These are phyloP conservation scores for Neurospora intermedia DNA, from an alignment of 495 filamentous ascomycete species.

Conservation along the genomic window DNA sequence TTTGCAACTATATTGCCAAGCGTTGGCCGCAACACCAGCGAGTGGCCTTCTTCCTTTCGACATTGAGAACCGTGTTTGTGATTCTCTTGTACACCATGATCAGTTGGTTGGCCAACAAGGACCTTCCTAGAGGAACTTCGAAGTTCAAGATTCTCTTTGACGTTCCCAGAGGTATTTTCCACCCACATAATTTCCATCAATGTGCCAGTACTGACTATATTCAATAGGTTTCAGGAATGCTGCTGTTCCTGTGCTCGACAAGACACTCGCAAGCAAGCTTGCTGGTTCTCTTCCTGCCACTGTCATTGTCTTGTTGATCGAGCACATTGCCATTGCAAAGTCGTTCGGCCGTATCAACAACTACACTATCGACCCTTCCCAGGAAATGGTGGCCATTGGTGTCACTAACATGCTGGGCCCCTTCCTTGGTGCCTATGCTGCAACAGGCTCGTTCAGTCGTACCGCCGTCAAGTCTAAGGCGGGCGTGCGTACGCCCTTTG, in stretches of 20 bases:
- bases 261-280: constrained; percentile 19
- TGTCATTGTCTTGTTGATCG: constrained; percentile 89
- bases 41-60: constrained; percentile 79
- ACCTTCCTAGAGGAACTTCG: constrained; percentile 34
- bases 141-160: constrained; percentile 57
- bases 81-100: constrained; percentile 91
- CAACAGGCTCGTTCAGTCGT: constrained; percentile 92
- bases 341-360: constrained; percentile 96
- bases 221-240: constrained; percentile 63
- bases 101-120: constrained; percentile 69
- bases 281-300: constrained; percentile 27
- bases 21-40: constrained; percentile 61
- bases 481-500: constrained; percentile 86
- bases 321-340: constrained; percentile 96
- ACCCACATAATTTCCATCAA: background rate
- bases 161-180: constrained; percentile 59
- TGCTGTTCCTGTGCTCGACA: constrained; percentile 60
- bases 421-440: constrained; percentile 88
- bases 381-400: constrained; percentile 93
- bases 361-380: constrained; percentile 95
- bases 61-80: constrained; percentile 81
- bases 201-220: constrained; percentile 1
- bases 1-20: constrained; percentile 55
- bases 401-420: constrained; percentile 85
- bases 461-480: constrained; percentile 98